phyloP scores from a whole-genome alignment of 2,329 filamentous ascomycete genomes.

The Curvularia eragrostidis region DNA sequence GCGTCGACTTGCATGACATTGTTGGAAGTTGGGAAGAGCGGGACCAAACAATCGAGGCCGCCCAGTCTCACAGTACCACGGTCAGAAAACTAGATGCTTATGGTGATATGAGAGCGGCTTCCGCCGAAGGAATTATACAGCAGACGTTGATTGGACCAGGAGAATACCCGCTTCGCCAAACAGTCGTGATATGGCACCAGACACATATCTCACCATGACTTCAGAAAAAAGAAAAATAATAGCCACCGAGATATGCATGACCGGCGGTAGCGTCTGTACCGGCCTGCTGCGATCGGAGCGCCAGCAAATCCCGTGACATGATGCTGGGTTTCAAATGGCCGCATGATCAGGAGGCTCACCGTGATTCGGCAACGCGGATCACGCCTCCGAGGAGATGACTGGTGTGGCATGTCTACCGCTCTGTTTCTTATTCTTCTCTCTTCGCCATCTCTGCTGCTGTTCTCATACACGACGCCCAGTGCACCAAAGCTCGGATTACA shows the following conservation, averaged over 20 bases:
- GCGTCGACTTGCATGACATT: neutral
- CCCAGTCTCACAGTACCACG: neutral
- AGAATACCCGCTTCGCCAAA: neutral
- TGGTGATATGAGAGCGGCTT: too few species aligned
- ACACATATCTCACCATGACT: neutral
- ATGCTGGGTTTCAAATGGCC: slow-evolving; percentile 13
- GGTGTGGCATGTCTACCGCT: neutral
- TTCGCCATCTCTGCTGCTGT: neutral
- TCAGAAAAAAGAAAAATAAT: neutral
- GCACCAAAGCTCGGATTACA: neutral
- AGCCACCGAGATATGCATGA: neutral
- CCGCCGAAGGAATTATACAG: neutral
- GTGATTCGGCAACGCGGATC: slow-evolving; percentile 15
- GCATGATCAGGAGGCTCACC: slow-evolving; percentile 24
- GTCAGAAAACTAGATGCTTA: neutral
- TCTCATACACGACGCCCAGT: neutral
- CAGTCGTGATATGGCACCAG: neutral
- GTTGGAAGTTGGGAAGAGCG: neutral
- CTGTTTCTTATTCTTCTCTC: neutral
- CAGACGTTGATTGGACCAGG: neutral
- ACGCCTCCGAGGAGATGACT: neutral
- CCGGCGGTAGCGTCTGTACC: neutral
- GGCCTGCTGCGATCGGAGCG: slow-evolving; percentile 20
- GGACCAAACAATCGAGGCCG: neutral
- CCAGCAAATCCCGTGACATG: slow-evolving; percentile 35